Conservation (phyloP, 1,139 yeast species). For the Diutina catenulata region DNA sequence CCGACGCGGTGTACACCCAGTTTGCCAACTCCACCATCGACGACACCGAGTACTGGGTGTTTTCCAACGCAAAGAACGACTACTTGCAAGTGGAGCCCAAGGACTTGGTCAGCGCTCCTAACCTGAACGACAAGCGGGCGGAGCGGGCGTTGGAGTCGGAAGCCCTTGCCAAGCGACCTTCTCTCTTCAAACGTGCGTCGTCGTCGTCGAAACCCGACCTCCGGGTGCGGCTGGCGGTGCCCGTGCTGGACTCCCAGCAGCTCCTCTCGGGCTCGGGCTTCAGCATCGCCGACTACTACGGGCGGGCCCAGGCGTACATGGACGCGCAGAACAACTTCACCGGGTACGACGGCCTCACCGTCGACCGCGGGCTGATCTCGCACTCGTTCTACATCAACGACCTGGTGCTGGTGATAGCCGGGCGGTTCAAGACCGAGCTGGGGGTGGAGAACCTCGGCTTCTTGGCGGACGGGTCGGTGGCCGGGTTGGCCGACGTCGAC, state of each 20-base stretch:
- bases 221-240: not conserved
- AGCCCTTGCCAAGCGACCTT: too few species aligned
- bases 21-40: conserved; percentile 26
- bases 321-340: conserved; percentile 11
- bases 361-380: conserved; percentile 29
- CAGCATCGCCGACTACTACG: conserved; percentile 24
- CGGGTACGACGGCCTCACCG: conserved; percentile 13
- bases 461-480: conserved; percentile 9
- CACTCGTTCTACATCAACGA: conserved; percentile 33
- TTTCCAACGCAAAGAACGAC: conserved; percentile 16
- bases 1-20: conserved; percentile 13
- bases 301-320: conserved; percentile 21
- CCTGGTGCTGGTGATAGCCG: conserved; percentile 42
- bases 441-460: conserved; percentile 8
- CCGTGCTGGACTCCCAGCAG: conserved; percentile 13
- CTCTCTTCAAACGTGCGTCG: too few species aligned
- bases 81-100: too few species aligned
- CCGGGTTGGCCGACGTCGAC: conserved; percentile 18
- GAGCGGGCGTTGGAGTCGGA: too few species aligned
- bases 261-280: conserved; percentile 29
- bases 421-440: conserved; percentile 18
- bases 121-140: conserved; percentile 21
- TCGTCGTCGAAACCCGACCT: conserved; percentile 10
- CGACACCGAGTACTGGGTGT: conserved; percentile 24
- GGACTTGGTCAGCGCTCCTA: too few species aligned